A percentile compares a stretch with the other conserved stretches of the same genome.
Conservation (phyloP, 1,284 basidiomycete species). For the Farysia itapuensis region DNA sequence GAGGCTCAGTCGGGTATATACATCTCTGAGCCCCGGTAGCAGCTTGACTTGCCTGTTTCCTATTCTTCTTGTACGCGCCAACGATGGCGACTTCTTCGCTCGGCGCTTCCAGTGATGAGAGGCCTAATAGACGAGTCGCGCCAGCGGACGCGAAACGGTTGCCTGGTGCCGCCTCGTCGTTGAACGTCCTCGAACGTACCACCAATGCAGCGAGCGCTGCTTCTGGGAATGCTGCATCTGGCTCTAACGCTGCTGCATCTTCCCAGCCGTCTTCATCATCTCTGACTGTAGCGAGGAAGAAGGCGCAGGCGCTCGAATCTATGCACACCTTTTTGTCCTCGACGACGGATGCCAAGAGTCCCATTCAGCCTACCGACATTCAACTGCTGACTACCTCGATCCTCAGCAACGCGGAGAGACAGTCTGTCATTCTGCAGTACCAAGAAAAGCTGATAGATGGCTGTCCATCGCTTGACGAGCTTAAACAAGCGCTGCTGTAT, state of each 20-base stretch:
- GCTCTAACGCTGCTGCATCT: no score
- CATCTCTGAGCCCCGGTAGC: no score
- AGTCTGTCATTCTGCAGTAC: conserved; percentile 14
- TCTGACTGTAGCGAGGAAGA: neutral
- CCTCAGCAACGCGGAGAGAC: conserved; percentile 24
- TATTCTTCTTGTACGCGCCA: no score
- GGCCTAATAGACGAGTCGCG: neutral
- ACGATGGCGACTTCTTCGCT: no score
- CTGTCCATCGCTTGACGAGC: neutral
- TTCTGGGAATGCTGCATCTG: neutral
- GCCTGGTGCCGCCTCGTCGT: conserved; percentile 22
- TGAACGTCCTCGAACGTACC: conserved; percentile 23
- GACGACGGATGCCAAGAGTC: conserved; percentile 8
- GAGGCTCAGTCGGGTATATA: no score
- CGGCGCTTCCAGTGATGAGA: no score
- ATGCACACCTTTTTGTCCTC: conserved; percentile 25
- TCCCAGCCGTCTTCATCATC: neutral
- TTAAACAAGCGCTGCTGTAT: conserved; percentile 13
- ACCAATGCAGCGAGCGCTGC: neutral
- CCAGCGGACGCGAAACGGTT: conserved; percentile 17
- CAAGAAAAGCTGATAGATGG: conserved; percentile 20
- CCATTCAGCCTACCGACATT: conserved; percentile 34
- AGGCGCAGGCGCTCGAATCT: conserved; percentile 11
- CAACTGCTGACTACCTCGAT: conserved; percentile 35
- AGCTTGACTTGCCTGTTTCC: no score